These are phyloP conservation scores for Hermanozyma aechmeae DNA, from an alignment of 805 yeast genomes.

Conservation along the genomic window DNA sequence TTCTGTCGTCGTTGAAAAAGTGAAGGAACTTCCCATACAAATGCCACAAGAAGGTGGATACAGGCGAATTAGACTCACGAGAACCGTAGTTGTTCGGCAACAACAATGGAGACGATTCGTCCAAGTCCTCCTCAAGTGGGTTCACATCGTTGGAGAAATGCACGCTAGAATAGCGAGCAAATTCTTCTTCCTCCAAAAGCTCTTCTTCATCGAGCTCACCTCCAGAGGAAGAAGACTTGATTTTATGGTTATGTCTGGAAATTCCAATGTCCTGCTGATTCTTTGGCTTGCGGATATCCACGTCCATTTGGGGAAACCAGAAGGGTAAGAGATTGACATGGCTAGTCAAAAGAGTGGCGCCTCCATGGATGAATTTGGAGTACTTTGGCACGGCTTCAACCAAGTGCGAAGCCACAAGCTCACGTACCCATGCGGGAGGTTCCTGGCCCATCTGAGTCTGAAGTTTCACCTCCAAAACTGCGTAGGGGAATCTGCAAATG, in stretches of 20 bases:
- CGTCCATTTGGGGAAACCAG: constrained; percentile 97
- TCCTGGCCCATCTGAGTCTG: constrained; percentile 98
- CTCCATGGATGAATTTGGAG: constrained; percentile 95
- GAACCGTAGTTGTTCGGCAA: constrained; percentile 25
- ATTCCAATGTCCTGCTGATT: constrained; percentile 53
- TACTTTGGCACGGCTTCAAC: constrained; percentile 98
- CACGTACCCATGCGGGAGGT: constrained; percentile 97
- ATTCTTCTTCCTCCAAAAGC: constrained; percentile 41
- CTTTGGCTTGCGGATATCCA: constrained; percentile 87
- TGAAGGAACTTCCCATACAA: constrained; percentile 28
- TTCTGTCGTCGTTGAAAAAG: constrained; percentile 35
- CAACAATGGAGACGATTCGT: constrained; percentile 34
- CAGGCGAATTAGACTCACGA: constrained; percentile 19
- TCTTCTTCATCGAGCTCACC: constrained; percentile 66
- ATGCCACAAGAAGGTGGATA: constrained; percentile 21
- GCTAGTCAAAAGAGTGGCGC: constrained; percentile 84
- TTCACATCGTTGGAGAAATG: constrained; percentile 36
- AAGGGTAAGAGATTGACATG: constrained; percentile 81
- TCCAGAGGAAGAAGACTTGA: constrained; percentile 25
- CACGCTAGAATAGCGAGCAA: constrained; percentile 23
- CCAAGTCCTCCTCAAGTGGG: constrained; percentile 43
- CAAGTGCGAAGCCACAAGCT: constrained; percentile 80
- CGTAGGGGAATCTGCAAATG: constrained; percentile 91
- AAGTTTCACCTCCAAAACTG: constrained; percentile 91
- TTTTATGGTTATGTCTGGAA: constrained; percentile 32